Conservation (phyloP, 1,284 basidiomycete species). For the Ustilago esculenta region DNA sequence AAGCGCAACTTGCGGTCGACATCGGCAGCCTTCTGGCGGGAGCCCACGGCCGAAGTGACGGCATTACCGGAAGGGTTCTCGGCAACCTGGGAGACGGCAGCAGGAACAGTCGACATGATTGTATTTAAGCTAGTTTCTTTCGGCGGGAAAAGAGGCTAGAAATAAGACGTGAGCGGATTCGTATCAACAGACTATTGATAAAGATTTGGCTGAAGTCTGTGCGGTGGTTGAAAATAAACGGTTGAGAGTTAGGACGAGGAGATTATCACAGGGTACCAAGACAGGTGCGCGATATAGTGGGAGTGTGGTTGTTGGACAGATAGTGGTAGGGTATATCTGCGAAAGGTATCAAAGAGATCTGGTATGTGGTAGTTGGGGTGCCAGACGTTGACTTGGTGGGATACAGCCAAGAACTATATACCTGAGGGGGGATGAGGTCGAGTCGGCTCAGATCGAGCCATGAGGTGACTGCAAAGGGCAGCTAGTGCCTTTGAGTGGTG, state of each 20-base stretch:
- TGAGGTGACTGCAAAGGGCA: too few species aligned
- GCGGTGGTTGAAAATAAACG: neutral
- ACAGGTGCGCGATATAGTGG: conserved; percentile 36
- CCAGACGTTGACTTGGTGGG: neutral
- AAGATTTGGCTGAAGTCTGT: conserved; percentile 8
- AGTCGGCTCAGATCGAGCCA: neutral
- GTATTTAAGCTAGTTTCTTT: neutral
- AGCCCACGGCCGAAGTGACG: conserved; percentile 36
- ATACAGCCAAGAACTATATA: conserved; percentile 22
- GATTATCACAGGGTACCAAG: conserved; percentile 41
- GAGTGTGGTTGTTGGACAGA: conserved; percentile 16
- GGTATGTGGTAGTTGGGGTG: conserved; percentile 27
- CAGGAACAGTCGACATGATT: conserved; percentile 42
- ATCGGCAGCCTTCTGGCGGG: conserved; percentile 49
- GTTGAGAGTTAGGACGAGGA: too few species aligned
- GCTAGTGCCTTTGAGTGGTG: too few species aligned
- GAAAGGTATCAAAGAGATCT: conserved; percentile 28
- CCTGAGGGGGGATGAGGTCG: neutral
- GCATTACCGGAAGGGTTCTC: conserved; percentile 47
- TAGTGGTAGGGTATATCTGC: conserved; percentile 37
- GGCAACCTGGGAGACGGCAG: conserved; percentile 39
- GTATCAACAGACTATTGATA: conserved; percentile 34
- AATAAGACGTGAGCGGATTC: conserved; percentile 10
- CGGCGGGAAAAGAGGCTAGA: neutral
- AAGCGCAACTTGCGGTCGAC: conserved; percentile 62